phyloP scores from a whole-genome alignment of 2,329 filamentous ascomycete species.

The Nemania abortiva region DNA sequence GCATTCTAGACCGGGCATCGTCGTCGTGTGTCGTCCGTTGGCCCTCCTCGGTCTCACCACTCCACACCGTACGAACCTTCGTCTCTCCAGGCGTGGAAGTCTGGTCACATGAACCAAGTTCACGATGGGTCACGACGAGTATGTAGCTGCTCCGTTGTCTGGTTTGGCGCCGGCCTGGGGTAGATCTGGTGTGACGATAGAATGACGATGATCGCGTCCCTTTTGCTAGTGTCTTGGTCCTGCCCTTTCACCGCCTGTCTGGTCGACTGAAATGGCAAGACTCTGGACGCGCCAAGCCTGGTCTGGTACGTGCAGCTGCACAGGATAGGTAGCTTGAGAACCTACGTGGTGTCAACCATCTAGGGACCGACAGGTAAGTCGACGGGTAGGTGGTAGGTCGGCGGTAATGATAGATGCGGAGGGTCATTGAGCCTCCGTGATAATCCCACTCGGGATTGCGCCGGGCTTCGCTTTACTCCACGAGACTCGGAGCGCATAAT shows the following conservation, averaged over 20 bases:
- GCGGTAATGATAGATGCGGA: conserved; percentile 6
- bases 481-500: conserved; percentile 9
- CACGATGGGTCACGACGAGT: conserved; percentile 11
- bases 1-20: conserved; percentile 17
- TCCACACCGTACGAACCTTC: conserved; percentile 20
- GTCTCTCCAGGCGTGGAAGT: background rate
- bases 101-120: conserved; percentile 25
- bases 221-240: conserved; percentile 10
- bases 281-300: conserved; percentile 2
- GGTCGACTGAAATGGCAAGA: conserved; percentile 11
- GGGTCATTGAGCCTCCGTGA: conserved; percentile 17
- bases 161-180: background rate
- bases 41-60: background rate
- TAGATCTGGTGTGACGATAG: background rate
- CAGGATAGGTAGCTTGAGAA: background rate
- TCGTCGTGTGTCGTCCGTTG: background rate
- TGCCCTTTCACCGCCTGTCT: conserved; percentile 16
- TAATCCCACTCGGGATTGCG: conserved; percentile 25
- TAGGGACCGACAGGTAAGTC: background rate
- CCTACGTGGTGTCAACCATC: conserved; percentile 4
- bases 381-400: background rate
- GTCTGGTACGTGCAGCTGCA: background rate
- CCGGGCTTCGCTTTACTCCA: background rate
- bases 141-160: background rate
- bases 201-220: background rate